phyloP scores from a whole-genome alignment of 306 rosid genomes.

The Dryas octopetala region DNA sequence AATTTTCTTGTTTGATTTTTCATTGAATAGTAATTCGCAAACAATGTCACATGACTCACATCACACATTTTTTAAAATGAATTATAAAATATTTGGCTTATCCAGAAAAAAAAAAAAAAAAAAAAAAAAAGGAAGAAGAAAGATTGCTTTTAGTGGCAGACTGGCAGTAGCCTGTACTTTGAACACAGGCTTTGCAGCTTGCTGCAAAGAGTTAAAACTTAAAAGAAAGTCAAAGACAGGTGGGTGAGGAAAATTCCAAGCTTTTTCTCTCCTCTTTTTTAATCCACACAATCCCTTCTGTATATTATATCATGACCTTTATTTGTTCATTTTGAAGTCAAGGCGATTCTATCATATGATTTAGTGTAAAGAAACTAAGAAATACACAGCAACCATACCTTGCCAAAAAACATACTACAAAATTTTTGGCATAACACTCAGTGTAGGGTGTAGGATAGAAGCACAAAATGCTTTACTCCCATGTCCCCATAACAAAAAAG shows the following conservation, averaged over 20 bases:
- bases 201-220: not conserved
- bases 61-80: too few species aligned
- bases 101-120: not conserved
- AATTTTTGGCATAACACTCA: not conserved
- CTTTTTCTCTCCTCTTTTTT: not conserved
- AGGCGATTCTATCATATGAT: not conserved
- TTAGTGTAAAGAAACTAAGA: not conserved
- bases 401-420: not conserved
- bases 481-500: not conserved
- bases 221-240: slow-evolving; percentile 8
- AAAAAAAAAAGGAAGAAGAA: not conserved
- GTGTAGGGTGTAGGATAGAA: too few species aligned
- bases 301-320: not conserved
- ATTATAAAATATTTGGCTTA: too few species aligned
- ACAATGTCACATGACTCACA: too few species aligned
- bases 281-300: not conserved
- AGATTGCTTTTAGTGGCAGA: not conserved
- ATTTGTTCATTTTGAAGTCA: not conserved
- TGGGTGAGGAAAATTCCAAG: not conserved
- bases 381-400: not conserved
- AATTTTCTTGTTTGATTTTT: too few species aligned
- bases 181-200: not conserved
- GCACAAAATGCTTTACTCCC: too few species aligned
- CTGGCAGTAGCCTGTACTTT: too few species aligned
- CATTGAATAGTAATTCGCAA: too few species aligned